A percentile compares a stretch with the other conserved stretches of the same genome.
phyloP scores from a whole-genome alignment of 1,284 basidiomycete species.

The Rhodotorula sp. region DNA sequence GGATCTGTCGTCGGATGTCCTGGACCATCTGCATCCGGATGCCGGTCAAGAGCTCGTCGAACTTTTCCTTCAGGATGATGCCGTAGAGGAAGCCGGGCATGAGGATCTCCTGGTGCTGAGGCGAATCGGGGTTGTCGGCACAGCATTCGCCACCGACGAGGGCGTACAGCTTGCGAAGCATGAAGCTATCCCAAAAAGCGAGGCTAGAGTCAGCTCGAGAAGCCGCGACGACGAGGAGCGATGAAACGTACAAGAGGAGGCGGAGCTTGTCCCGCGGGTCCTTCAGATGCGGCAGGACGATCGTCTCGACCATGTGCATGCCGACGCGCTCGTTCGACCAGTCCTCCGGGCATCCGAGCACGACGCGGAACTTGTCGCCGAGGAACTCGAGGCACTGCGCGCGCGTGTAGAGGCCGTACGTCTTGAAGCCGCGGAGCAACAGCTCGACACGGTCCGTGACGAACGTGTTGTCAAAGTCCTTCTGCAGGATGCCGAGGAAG shows the following conservation, averaged over 20 bases:
- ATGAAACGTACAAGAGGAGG: slow-evolving; percentile 75
- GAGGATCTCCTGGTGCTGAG: slow-evolving; percentile 96
- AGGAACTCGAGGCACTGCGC: slow-evolving; percentile 92
- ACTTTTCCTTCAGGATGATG: slow-evolving; percentile 97
- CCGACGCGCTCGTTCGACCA: slow-evolving; percentile 84
- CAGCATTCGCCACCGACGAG: slow-evolving; percentile 88
- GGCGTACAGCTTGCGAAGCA: slow-evolving; percentile 94
- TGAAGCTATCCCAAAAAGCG: slow-evolving; percentile 63
- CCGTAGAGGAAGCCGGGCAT: slow-evolving; percentile 90
- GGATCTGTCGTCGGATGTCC: slow-evolving; percentile 73
- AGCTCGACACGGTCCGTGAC: slow-evolving; percentile 96
- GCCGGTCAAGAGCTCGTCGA: slow-evolving; percentile 83
- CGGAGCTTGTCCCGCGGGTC: slow-evolving; percentile 93
- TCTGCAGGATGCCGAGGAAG: slow-evolving; percentile 95
- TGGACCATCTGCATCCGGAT: slow-evolving; percentile 70
- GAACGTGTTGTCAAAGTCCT: slow-evolving; percentile 96
- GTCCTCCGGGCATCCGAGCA: slow-evolving; percentile 88
- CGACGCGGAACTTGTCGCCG: slow-evolving; percentile 96
- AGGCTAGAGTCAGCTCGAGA: neutral
- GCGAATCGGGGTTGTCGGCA: slow-evolving; percentile 96
- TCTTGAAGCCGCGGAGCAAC: slow-evolving; percentile 95
- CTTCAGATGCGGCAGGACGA: slow-evolving; percentile 87
- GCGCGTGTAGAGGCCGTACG: slow-evolving; percentile 83
- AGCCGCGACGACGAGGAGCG: neutral
- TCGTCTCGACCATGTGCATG: slow-evolving; percentile 76